phyloP scores from a whole-genome alignment of 805 yeast species.

The Sporopachydermia lactativora region DNA sequence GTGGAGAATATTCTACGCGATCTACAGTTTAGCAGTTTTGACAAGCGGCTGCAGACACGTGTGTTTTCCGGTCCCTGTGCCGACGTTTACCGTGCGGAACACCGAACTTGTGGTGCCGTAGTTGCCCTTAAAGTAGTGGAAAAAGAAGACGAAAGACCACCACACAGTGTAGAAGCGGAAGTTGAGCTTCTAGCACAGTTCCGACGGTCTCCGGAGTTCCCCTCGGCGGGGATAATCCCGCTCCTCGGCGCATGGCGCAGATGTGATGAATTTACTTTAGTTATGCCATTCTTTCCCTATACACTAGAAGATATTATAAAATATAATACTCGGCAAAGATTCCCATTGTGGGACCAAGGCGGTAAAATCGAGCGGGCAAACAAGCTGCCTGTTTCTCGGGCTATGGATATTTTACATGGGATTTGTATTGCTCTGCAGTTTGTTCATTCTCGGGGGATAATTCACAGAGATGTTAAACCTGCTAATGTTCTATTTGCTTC shows the following conservation, averaged over 20 bases:
- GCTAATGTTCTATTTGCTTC: slow-evolving; percentile 49
- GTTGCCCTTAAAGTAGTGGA: slow-evolving; percentile 35
- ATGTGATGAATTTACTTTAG: slow-evolving; percentile 24
- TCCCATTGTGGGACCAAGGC: slow-evolving; percentile 15
- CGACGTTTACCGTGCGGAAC: slow-evolving; percentile 21
- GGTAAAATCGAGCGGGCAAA: slow-evolving; percentile 7
- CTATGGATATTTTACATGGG: slow-evolving; percentile 22
- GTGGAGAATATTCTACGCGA: no score
- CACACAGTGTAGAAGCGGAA: slow-evolving; percentile 38
- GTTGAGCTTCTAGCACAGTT: slow-evolving; percentile 21
- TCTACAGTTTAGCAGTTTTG: no score
- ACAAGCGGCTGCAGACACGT: no score
- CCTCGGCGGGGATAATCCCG: background rate
- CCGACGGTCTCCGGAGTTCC: slow-evolving; percentile 8
- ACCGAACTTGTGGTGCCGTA: slow-evolving; percentile 4
- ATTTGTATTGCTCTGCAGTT: slow-evolving; percentile 36
- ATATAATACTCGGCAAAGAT: slow-evolving; percentile 20
- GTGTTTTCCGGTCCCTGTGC: no score
- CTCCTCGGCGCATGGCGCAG: slow-evolving; percentile 11
- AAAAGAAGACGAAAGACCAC: slow-evolving; percentile 36
- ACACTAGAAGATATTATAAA: slow-evolving; percentile 24
- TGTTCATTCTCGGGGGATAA: slow-evolving; percentile 60
- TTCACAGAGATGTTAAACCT: slow-evolving; percentile 89
- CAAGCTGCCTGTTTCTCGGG: slow-evolving; percentile 8
- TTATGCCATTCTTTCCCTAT: slow-evolving; percentile 25